Evolutionary conservation across 1,284 basidiomycete genomes (phyloP).

Genomic region (Sphagnurus paluster): DNA sequence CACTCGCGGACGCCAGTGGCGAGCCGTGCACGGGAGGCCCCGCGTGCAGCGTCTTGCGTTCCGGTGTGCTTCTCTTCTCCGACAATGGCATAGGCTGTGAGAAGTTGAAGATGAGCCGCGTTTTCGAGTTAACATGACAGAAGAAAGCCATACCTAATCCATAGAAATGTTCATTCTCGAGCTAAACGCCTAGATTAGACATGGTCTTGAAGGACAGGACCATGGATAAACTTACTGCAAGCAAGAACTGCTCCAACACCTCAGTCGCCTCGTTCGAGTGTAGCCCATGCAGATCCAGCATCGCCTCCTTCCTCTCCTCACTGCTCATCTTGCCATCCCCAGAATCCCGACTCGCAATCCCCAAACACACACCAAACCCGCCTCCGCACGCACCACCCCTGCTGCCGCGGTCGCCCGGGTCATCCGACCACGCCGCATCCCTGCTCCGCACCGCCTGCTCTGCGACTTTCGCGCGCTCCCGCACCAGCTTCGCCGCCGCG

Average conservation of each 20-base stretch:
- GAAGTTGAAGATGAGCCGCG: conserved; percentile 2
- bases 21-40: conserved; percentile 80
- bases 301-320: conserved; percentile 19
- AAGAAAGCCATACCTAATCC: conserved; percentile 63
- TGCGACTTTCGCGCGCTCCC: conserved; percentile 74
- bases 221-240: conserved; percentile 63
- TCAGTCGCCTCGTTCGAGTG: conserved; percentile 80
- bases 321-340: conserved; percentile 59
- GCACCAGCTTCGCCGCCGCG: conserved; percentile 78
- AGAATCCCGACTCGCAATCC: conserved; percentile 65
- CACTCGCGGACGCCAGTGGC: conserved; percentile 86
- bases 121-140: background rate
- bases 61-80: conserved; percentile 97
- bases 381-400: conserved; percentile 81
- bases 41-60: conserved; percentile 77
- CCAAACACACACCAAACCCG: conserved; percentile 82
- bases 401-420: conserved; percentile 74
- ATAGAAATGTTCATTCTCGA: conserved; percentile 85
- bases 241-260: conserved; percentile 87
- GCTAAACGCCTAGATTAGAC: conserved; percentile 37
- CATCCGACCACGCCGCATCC: conserved; percentile 79
- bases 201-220: conserved; percentile 1
- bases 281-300: conserved; percentile 19
- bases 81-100: conserved; percentile 80
- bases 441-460: conserved; percentile 74